These are phyloP conservation scores for Helicostylum pulchrum DNA, from an alignment of 192 early-diverging fungal genomes.

Conservation along the genomic window DNA sequence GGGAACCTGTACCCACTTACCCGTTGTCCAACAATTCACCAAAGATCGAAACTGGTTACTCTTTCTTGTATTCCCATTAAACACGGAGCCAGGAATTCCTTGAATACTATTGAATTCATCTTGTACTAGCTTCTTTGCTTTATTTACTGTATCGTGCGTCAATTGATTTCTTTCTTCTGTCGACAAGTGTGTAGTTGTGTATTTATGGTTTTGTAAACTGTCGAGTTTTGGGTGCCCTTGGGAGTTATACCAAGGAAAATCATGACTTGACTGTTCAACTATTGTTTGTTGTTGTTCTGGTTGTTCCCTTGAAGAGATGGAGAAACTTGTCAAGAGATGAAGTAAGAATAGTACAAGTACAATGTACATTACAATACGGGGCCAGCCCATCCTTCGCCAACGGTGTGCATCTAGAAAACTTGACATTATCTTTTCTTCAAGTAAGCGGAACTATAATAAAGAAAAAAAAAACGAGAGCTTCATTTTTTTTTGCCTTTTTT, in stretches of 20 bases:
- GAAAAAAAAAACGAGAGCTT: not conserved
- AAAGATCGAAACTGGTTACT: not conserved
- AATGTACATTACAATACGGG: constrained; percentile 17
- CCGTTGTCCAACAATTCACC: constrained; percentile 32
- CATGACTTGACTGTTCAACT: not conserved
- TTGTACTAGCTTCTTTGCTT: not conserved
- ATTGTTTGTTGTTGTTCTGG: not conserved
- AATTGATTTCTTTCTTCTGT: not conserved
- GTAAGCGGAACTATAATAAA: not conserved
- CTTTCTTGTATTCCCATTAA: not conserved
- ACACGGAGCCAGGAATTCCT: not conserved
- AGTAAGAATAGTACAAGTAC: constrained; percentile 8
- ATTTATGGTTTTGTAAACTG: not conserved
- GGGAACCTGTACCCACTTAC: constrained; percentile 16
- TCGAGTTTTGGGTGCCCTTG: not conserved
- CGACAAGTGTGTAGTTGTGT: not conserved
- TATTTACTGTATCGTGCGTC: not conserved
- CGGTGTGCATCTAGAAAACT: constrained; percentile 5
- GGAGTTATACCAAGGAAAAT: constrained; percentile 12
- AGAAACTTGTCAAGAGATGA: constrained; percentile 1
- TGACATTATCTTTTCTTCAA: not conserved
- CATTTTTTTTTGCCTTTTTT: no score
- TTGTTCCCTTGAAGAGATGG: not conserved
- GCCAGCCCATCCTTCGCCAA: constrained; percentile 7
- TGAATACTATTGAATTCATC: not conserved